Base-by-base conservation (phyloP, 768 basidiomycete genomes). In the Podaxis pistillaris region DNA sequence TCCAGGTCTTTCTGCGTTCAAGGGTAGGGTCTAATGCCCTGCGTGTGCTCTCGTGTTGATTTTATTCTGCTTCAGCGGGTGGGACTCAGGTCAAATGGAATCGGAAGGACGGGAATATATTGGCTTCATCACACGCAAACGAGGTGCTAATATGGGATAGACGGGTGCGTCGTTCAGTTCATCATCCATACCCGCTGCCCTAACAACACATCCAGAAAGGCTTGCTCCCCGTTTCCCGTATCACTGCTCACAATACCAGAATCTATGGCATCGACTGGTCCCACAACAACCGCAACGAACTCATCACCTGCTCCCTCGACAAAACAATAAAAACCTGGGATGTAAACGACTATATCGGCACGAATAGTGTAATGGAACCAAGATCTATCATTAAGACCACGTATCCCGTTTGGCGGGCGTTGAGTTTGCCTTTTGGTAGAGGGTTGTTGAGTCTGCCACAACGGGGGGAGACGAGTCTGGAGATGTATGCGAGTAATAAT, bases 201-300 rank as follows among this genome's bases (percentile, higher is more conserved):
- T 54, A n/a, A 33, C 49, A 30, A n/a, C 57, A 47, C 52, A 7
- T 26, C n/a, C 51, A 95, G 90, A 96, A 95, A 88, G 94, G 93
- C 7, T 94, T 91, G 4, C 80, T 95, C 7, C 93, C 93, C 1
- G 76, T 92, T 4, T 81, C 85, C 11, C 81, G 81, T 4, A 89
- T 98, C 62, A 79, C 81, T 30, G 96, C 93, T 0, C 96, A 98
- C 69, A 79, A 78, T n/a, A 86, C 93, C 37, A 94, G 95, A 74
- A 97, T 98, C 50, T 98, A 99, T 65, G 97, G 97, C 1, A 94
- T 99, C 58, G 96, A 98, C 74, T 99, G 96, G 96, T 89, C 93
- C 6, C 88, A 93, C 56, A 78, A 82, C 17, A 75, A 80, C 46
- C 76, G 81, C n/a, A 82, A 89, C 68, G 90, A 95, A 71, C 82